A percentile compares a stretch with the other conserved stretches of the same genome.
These are phyloP conservation scores for Macrophomina tecta DNA, from an alignment of 2,329 filamentous ascomycete species.

Conservation along the genomic window DNA sequence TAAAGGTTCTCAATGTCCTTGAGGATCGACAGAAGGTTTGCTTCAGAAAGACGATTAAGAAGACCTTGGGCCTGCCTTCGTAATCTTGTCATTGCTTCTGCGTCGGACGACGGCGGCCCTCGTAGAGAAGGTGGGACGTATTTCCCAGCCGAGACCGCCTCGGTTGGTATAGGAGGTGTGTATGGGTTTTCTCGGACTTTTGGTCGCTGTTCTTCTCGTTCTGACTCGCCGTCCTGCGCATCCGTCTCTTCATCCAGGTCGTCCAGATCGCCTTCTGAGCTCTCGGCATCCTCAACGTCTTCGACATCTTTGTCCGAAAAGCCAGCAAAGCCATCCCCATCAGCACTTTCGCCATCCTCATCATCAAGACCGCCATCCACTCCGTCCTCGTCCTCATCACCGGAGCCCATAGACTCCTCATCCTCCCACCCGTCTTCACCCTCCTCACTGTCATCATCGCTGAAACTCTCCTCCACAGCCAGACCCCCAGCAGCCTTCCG, in stretches of 20 bases:
- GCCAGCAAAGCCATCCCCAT: constrained; percentile 39
- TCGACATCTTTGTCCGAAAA: constrained; percentile 36
- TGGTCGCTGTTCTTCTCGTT: constrained; percentile 42
- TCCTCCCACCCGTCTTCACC: constrained; percentile 44
- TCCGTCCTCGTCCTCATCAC: constrained; percentile 37
- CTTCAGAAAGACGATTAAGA: constrained; percentile 90
- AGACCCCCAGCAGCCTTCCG: constrained; percentile 53
- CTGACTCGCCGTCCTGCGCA: constrained; percentile 36
- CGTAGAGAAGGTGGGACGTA: constrained; percentile 90
- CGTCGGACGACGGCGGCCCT: constrained; percentile 65
- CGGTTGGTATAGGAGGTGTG: constrained; percentile 67
- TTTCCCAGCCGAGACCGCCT: constrained; percentile 62
- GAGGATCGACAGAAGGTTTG: constrained; percentile 84
- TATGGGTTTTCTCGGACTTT: constrained; percentile 83
- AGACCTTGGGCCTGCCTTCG: constrained; percentile 84
- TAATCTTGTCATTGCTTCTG: constrained; percentile 71
- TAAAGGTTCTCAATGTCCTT: constrained; percentile 84
- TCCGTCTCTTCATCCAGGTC: constrained; percentile 39
- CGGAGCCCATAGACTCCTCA: constrained; percentile 31
- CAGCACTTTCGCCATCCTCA: constrained; percentile 34
- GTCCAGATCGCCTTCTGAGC: constrained; percentile 33
- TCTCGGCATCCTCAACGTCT: constrained; percentile 35
- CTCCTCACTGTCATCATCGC: constrained; percentile 32
- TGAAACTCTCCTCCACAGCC: constrained; percentile 40
- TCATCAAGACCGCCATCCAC: constrained; percentile 38